These are phyloP conservation scores for Quercus cerris DNA, from an alignment of 306 rosid species.

Conservation along the genomic window DNA sequence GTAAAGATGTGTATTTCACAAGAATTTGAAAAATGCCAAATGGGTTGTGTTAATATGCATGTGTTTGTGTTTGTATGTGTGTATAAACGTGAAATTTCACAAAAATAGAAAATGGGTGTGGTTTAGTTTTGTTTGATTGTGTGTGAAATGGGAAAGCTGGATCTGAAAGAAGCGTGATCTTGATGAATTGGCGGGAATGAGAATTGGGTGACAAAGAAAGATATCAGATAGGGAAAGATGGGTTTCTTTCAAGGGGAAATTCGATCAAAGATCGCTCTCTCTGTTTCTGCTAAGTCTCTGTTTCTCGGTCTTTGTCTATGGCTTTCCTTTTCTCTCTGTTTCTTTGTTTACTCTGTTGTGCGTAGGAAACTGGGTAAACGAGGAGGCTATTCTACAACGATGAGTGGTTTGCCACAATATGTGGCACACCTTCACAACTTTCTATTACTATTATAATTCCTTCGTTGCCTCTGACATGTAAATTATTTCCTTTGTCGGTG, in stretches of 20 bases:
- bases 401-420: neutral
- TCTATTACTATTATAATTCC: neutral
- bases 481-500: neutral
- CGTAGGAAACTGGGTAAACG: neutral
- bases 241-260: neutral
- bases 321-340: too few species aligned
- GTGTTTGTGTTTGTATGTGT: too few species aligned
- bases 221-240: neutral
- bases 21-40: neutral
- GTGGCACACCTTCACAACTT: neutral
- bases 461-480: neutral
- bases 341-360: neutral
- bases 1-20: neutral
- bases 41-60: neutral
- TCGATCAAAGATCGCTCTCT: neutral
- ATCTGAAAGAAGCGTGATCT: neutral
- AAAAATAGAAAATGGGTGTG: neutral
- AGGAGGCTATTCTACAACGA: neutral
- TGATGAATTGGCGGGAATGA: conserved; percentile 12
- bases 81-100: neutral
- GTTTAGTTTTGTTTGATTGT: too few species aligned
- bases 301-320: neutral
- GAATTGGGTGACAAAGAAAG: neutral
- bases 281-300: neutral
- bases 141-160: neutral